Evolutionary conservation across 176 grass and related monocot species (phyloP).

Genomic region (Cenchrus purpureus): DNA sequence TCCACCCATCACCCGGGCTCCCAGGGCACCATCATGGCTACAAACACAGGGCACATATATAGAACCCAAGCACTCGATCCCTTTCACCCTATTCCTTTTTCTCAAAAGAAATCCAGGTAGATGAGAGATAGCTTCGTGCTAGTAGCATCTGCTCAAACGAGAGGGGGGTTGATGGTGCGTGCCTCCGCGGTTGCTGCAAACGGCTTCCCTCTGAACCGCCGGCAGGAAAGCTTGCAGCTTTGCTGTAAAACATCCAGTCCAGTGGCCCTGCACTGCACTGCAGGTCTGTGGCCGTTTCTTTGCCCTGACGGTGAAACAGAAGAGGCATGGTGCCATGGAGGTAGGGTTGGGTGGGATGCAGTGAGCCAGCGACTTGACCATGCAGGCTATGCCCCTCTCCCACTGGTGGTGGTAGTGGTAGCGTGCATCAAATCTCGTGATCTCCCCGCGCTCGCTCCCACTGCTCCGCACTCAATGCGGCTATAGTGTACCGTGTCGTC

Average conservation of each 20-base stretch:
- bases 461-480: conserved; percentile 34
- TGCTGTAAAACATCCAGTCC: not conserved
- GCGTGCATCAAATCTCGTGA: conserved; percentile 33
- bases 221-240: conserved; percentile 6
- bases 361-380: conserved; percentile 16
- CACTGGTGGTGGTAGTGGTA: not conserved
- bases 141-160: no score
- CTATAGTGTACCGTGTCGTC: not conserved
- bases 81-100: not conserved
- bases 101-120: not conserved
- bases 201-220: conserved; percentile 12
- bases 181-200: not conserved
- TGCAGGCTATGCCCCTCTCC: conserved; percentile 1
- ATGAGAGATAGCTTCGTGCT: not conserved
- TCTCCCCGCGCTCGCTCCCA: not conserved
- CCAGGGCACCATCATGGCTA: conserved; percentile 22
- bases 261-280: not conserved
- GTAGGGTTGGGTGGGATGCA: not conserved
- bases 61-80: not conserved
- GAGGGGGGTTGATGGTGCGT: no score
- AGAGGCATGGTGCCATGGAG: not conserved
- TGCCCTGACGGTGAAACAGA: not conserved
- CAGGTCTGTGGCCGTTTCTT: not conserved
- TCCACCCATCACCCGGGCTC: not conserved
- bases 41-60: not conserved